Evolutionary conservation across 257 asterid species (phyloP), one percentile per base, ranked within the genome.

Genomic region (Solanum medicagineum): DNA sequence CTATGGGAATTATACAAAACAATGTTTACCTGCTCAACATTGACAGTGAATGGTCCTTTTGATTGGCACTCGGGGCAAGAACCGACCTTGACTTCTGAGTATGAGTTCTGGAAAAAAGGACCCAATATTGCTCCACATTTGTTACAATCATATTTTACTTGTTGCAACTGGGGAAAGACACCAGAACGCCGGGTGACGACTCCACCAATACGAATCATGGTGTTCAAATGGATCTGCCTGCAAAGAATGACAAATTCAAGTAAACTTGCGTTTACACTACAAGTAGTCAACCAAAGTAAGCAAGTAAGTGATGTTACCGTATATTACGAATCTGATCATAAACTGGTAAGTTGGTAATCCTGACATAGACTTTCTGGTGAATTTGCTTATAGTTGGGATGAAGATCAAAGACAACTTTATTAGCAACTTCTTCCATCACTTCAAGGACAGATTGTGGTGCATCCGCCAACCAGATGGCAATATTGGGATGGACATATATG

Each of bases 361-460:
- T 96, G 77, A 95, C 95, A 69, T 93, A 94, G 56, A 94, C 91
- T 81, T 92, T 97, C 88, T 94, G 98, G 87, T 95, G 98, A 81
- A 97, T 97, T 86, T 93, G 92, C 91, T 87, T 92, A 88, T 97
- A 97, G 89, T 97, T 95, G 20, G 94, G 95, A 90, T 95, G 98
- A 90, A 94, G 89, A 84, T 91, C 93, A 29, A 92, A 95, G 73
- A 97, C 94, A 88, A 97, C 90, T 91, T 94, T 97, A 81, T 94
- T 97, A 71, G 98, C 95, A 86, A 97, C 96, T 91, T 97, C 98
- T 89, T 97, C 99, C 99, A 95, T 97, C 63, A 95, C 98, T 90
- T 97, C 99, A 86, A 97, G 99, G 89, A 97, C 98, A 22, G 99
- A 92, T 71, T 94, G 98, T 12, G 99, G 99, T n/a, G 98, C 98